phyloP scores from a whole-genome alignment of 495 filamentous ascomycete genomes.

The Hyphodiscus hymeniophilus region DNA sequence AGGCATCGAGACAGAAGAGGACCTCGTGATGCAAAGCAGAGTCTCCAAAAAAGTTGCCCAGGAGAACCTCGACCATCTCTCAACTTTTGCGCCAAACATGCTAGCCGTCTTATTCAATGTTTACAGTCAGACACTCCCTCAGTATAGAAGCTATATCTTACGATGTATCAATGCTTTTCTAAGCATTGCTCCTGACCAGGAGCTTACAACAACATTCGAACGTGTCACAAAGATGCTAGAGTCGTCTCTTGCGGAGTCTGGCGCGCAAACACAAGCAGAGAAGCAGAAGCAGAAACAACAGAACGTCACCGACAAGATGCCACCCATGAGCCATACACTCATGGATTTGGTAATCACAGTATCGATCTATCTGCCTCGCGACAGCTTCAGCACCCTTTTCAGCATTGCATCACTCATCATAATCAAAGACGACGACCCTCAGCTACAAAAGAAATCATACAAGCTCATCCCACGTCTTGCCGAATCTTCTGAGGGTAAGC shows the following conservation, averaged over 20 bases:
- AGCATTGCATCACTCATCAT: conserved; percentile 73
- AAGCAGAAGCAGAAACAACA: conserved; percentile 55
- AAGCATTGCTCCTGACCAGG: conserved; percentile 67
- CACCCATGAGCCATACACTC: conserved; percentile 87
- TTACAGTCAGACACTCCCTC: conserved; percentile 89
- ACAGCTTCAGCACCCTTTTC: conserved; percentile 75
- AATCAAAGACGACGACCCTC: conserved; percentile 68
- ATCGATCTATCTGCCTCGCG: conserved; percentile 80
- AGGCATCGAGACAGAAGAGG: conserved; percentile 48
- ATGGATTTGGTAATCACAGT: conserved; percentile 96
- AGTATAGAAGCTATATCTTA: conserved; percentile 81
- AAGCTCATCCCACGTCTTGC: conserved; percentile 88
- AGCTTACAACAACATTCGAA: conserved; percentile 78
- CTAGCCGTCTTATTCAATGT: conserved; percentile 96
- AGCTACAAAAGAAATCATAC: conserved; percentile 99
- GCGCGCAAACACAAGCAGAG: conserved; percentile 37
- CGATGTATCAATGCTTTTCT: conserved; percentile 90
- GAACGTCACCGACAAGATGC: conserved; percentile 59
- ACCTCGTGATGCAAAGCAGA: conserved; percentile 60
- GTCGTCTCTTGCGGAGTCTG: conserved; percentile 55
- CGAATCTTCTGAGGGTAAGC: conserved; percentile 62
- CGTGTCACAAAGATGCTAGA: conserved; percentile 81
- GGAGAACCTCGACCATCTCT: conserved; percentile 71
- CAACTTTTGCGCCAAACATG: conserved; percentile 72
- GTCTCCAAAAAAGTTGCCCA: conserved; percentile 66